Percentiles rank a stretch among this genome's conserved stretches.
Conservation (phyloP, 306 rosid species). For the Prinsepia uniflora region DNA sequence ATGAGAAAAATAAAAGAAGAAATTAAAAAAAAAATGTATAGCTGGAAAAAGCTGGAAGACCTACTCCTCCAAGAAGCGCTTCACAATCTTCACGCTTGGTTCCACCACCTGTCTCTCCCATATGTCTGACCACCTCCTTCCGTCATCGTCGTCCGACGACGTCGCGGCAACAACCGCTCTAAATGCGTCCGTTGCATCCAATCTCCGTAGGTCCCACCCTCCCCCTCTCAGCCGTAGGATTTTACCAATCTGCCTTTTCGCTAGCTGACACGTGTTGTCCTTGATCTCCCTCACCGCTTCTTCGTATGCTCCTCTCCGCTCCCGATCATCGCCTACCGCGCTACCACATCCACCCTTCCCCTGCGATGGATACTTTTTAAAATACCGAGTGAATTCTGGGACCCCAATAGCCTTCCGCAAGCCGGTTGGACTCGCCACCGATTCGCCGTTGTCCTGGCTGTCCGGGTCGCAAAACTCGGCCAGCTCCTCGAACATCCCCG, state of each 20-base stretch:
- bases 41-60: slow-evolving; percentile 61
- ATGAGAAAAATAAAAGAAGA: neutral
- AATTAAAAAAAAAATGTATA: slow-evolving; percentile 9
- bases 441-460: slow-evolving; percentile 1
- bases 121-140: slow-evolving; percentile 42
- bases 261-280: slow-evolving; percentile 75
- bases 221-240: slow-evolving; percentile 41
- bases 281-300: slow-evolving; percentile 72
- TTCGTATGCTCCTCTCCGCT: slow-evolving; percentile 43
- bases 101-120: slow-evolving; percentile 73
- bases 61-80: slow-evolving; percentile 81
- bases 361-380: slow-evolving; percentile 37
- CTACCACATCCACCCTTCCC: neutral
- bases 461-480: slow-evolving; percentile 57
- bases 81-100: slow-evolving; percentile 97
- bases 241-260: slow-evolving; percentile 61
- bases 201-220: slow-evolving; percentile 78
- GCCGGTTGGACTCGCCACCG: slow-evolving; percentile 35
- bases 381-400: slow-evolving; percentile 71
- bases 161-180: slow-evolving; percentile 38
- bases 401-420: slow-evolving; percentile 84
- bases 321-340: slow-evolving; percentile 22
- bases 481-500: slow-evolving; percentile 81
- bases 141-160: slow-evolving; percentile 23
- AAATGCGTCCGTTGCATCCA: slow-evolving; percentile 79